Percentiles rank a stretch among this genome's conserved stretches.
Conservation (phyloP, 345 rosid species). For the Aquilaria yunnanensis region DNA sequence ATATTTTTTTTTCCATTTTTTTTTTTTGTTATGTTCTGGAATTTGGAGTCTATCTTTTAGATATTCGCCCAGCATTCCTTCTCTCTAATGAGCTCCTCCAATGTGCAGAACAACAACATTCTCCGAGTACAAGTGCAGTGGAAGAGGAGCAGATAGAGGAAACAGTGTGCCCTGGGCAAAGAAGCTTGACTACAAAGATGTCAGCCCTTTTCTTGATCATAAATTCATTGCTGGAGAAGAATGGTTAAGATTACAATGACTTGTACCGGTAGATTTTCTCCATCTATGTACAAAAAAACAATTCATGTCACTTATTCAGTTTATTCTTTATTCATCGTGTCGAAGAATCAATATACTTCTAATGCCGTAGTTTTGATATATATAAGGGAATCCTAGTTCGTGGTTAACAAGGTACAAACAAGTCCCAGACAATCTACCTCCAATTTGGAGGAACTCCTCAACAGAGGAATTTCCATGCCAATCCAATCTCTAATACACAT, state of each 20-base stretch:
- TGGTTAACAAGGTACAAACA: constrained; percentile 15
- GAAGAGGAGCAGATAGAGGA: constrained; percentile 64
- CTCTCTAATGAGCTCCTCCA: background rate
- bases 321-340: too few relatives aligned
- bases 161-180: constrained; percentile 69
- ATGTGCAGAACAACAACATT: constrained; percentile 61
- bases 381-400: constrained; percentile 7
- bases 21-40: background rate
- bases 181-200: constrained; percentile 41
- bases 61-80: background rate
- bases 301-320: too few relatives aligned
- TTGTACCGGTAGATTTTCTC: constrained; percentile 2
- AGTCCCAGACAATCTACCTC: constrained; percentile 13
- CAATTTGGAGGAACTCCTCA: constrained; percentile 5
- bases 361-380: background rate
- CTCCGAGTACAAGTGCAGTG: constrained; percentile 76
- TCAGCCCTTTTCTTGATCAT: constrained; percentile 42
- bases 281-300: background rate
- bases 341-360: background rate
- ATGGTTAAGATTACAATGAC: constrained; percentile 63
- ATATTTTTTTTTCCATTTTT: background rate
- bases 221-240: constrained; percentile 64
- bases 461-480: constrained; percentile 1
- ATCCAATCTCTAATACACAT: background rate
- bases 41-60: background rate